phyloP scores from a whole-genome alignment of 2,329 filamentous ascomycete species.

The Metarhizium brunneum region DNA sequence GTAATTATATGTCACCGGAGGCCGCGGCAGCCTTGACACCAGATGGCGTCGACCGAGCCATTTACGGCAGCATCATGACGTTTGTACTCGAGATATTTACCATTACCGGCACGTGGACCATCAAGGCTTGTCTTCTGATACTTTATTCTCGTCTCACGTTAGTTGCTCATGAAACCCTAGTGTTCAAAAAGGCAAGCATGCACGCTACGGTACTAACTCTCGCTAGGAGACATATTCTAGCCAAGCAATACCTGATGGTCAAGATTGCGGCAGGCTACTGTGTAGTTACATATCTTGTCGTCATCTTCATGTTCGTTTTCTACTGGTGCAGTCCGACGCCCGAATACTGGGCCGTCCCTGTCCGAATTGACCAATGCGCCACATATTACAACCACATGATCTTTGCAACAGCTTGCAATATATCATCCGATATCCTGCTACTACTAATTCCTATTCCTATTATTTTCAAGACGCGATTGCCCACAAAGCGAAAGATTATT shows the following conservation, averaged over 20 bases:
- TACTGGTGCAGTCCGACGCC: conserved; percentile 44
- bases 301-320: conserved; percentile 39
- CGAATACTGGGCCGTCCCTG: conserved; percentile 43
- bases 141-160: conserved; percentile 44
- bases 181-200: neutral
- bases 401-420: conserved; percentile 36
- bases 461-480: conserved; percentile 29
- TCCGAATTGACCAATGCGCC: conserved; percentile 31
- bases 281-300: conserved; percentile 33
- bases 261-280: conserved; percentile 34
- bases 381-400: conserved; percentile 38
- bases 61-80: conserved; percentile 45
- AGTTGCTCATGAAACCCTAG: conserved; percentile 9
- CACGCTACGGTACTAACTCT: neutral
- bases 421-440: conserved; percentile 34
- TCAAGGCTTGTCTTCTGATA: conserved; percentile 43
- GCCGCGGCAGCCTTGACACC: conserved; percentile 32
- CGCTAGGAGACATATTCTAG: conserved; percentile 15
- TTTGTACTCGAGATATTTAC: conserved; percentile 44
- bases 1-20: conserved; percentile 32
- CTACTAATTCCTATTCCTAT: conserved; percentile 36
- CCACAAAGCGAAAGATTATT: conserved; percentile 37
- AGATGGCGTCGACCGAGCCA: conserved; percentile 28
- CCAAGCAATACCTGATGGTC: conserved; percentile 27
- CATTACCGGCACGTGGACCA: conserved; percentile 39